Percentiles rank a stretch among this genome's conserved stretches.
Evolutionary conservation across 176 grass and related monocot species (phyloP).

Genomic region (Pontederia paniculata): DNA sequence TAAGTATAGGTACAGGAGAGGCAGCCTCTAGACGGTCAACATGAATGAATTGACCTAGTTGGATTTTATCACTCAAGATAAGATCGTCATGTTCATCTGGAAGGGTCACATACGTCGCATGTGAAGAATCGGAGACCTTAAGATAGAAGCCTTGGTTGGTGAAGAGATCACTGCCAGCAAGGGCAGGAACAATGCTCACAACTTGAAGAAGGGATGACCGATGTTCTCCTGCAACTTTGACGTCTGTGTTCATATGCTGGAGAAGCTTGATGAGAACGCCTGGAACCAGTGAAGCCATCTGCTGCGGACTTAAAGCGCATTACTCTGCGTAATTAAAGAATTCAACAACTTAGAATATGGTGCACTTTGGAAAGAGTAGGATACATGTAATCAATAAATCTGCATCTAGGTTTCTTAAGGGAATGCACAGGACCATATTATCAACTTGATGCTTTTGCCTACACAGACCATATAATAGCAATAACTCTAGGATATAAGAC

Average conservation of each 20-base stretch:
- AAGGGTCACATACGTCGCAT: slow-evolving; percentile 19
- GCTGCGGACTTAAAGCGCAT: neutral
- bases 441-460: too few species aligned
- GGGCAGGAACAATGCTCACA: slow-evolving; percentile 16
- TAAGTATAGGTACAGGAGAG: slow-evolving; percentile 15
- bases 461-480: too few species aligned
- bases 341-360: too few species aligned
- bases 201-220: slow-evolving; percentile 9
- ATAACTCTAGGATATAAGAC: too few species aligned
- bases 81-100: slow-evolving; percentile 18
- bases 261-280: slow-evolving; percentile 22
- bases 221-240: slow-evolving; percentile 12
- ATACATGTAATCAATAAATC: too few species aligned
- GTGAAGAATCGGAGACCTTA: slow-evolving; percentile 21
- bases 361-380: too few species aligned
- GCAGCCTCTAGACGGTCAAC: slow-evolving; percentile 13
- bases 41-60: slow-evolving; percentile 20
- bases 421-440: too few species aligned
- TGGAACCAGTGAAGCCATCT: slow-evolving; percentile 12
- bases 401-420: too few species aligned
- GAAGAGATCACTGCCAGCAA: slow-evolving; percentile 18
- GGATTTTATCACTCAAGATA: slow-evolving; percentile 14
- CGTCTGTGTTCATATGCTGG: slow-evolving; percentile 14
- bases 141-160: slow-evolving; percentile 15
- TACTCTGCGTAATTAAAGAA: neutral